These are phyloP conservation scores for Kuraishia borneana DNA, from an alignment of 805 yeast species.

Conservation along the genomic window DNA sequence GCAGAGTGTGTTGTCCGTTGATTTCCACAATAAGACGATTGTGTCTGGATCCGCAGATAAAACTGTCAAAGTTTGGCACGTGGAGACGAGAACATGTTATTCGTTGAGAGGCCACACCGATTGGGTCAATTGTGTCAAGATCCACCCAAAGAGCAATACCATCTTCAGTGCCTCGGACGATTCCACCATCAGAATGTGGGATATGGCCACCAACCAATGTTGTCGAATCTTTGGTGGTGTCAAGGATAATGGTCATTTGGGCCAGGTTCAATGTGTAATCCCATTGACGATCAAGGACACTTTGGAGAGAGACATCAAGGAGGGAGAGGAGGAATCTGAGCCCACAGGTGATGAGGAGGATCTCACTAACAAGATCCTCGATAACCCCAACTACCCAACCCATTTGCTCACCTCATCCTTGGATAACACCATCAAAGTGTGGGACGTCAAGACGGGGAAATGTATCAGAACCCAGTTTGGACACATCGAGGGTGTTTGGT, in stretches of 20 bases:
- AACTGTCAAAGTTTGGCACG: conserved; percentile 94
- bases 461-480: conserved; percentile 94
- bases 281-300: conserved; percentile 68
- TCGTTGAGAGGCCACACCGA: conserved; percentile 90
- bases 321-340: conserved; percentile 7
- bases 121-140: conserved; percentile 84
- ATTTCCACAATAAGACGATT: conserved; percentile 66
- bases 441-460: conserved; percentile 82
- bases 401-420: conserved; percentile 80
- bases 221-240: conserved; percentile 68
- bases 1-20: conserved; percentile 77
- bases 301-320: conserved; percentile 37
- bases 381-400: conserved; percentile 47
- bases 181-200: conserved; percentile 92
- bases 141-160: conserved; percentile 69
- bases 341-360: conserved; percentile 4
- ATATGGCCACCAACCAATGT: conserved; percentile 69
- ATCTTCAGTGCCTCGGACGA: conserved; percentile 88
- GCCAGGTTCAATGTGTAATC: conserved; percentile 87
- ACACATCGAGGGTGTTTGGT: conserved; percentile 98
- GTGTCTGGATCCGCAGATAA: conserved; percentile 91
- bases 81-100: conserved; percentile 83
- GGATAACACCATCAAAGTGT: conserved; percentile 85
- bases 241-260: conserved; percentile 75
- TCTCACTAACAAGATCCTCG: neutral